Conservation (phyloP, 345 rosid genomes). For the Citrus glauca region DNA sequence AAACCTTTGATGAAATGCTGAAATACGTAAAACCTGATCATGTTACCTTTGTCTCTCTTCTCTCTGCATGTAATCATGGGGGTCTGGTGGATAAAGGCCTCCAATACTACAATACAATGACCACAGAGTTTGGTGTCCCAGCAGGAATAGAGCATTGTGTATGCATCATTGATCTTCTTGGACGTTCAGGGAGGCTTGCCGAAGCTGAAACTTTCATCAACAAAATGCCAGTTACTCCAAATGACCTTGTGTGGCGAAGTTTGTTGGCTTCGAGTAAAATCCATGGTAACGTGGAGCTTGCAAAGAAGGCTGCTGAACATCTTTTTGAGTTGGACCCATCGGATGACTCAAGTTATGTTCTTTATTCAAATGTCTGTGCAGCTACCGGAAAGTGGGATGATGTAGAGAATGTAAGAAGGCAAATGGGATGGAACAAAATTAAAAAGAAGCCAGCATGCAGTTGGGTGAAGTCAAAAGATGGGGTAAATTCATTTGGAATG, state of each 20-base stretch:
- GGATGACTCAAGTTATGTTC: constrained; percentile 82
- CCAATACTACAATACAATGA: constrained; percentile 56
- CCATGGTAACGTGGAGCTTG: constrained; percentile 69
- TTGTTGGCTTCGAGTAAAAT: constrained; percentile 74
- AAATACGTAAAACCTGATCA: constrained; percentile 58
- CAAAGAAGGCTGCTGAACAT: constrained; percentile 63
- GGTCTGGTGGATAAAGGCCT: constrained; percentile 84
- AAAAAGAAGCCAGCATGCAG: constrained; percentile 88
- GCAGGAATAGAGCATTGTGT: constrained; percentile 73
- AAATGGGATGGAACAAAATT: constrained; percentile 68
- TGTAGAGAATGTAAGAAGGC: constrained; percentile 57
- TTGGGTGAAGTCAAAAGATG: constrained; percentile 80
- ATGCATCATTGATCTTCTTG: constrained; percentile 84
- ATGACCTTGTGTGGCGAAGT: constrained; percentile 76
- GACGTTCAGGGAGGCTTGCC: constrained; percentile 71
- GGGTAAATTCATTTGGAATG: constrained; percentile 60
- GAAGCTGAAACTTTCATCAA: constrained; percentile 67
- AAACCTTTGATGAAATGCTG: constrained; percentile 76
- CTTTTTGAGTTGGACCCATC: constrained; percentile 60
- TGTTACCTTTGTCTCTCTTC: constrained; percentile 86
- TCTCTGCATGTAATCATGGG: constrained; percentile 85
- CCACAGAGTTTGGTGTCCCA: constrained; percentile 46
- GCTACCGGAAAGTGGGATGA: constrained; percentile 82
- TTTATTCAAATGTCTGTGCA: constrained; percentile 79
- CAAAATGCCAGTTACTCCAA: constrained; percentile 64